Conservation (phyloP, 2,329 filamentous ascomycete genomes). For the Trichophyton benhamiae region DNA sequence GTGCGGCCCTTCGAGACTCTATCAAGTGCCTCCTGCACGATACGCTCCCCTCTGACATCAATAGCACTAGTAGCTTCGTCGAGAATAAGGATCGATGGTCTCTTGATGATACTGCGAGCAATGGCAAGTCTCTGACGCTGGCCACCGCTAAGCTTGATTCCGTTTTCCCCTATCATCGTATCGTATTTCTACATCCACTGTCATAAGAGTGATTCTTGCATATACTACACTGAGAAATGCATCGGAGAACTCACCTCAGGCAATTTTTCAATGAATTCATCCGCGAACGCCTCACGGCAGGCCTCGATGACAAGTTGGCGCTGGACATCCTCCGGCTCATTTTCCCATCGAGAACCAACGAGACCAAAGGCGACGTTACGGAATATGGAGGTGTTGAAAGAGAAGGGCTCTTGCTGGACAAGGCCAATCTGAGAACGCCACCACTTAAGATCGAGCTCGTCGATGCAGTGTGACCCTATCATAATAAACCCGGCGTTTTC, state of each 20-base stretch:
- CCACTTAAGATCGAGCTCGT: conserved; percentile 49
- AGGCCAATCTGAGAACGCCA: conserved; percentile 48
- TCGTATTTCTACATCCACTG: conserved; percentile 46
- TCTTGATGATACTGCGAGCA: conserved; percentile 55
- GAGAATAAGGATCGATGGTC: conserved; percentile 55
- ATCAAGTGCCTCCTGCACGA: conserved; percentile 44
- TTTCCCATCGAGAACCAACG: conserved; percentile 25
- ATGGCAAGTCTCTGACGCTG: conserved; percentile 75
- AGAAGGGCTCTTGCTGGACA: conserved; percentile 56
- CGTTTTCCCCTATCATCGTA: conserved; percentile 63
- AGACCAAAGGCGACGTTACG: conserved; percentile 52
- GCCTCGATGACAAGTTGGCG: conserved; percentile 47
- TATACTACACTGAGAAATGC: not conserved
- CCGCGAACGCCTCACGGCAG: conserved; percentile 55
- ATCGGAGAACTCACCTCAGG: conserved; percentile 30
- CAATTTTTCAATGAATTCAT: conserved; percentile 55
- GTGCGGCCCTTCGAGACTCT: conserved; percentile 50
- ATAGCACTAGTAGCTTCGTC: conserved; percentile 66
- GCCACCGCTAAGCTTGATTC: conserved; percentile 68
- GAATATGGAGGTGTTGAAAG: conserved; percentile 55
- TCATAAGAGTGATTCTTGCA: not conserved
- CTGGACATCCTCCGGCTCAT: conserved; percentile 24
- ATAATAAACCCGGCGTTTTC: conserved; percentile 37
- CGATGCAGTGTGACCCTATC: conserved; percentile 43
- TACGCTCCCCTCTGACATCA: conserved; percentile 42